Evolutionary conservation across 169 alveolate species (phyloP).

Genomic region (Babesia ovis): DNA sequence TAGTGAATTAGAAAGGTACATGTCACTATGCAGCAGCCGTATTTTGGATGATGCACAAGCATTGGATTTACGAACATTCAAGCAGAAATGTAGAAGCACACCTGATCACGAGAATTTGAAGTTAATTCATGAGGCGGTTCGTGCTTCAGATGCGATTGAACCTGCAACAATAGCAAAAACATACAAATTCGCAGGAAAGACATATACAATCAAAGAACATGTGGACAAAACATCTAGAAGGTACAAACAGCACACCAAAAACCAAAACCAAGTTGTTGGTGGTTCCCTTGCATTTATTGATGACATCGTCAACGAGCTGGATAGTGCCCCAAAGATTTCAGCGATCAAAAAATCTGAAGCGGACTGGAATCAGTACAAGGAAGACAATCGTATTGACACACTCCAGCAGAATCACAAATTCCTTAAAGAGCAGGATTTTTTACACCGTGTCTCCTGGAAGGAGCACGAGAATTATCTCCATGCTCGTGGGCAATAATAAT

Average conservation of each 20-base stretch:
- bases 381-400: constrained; percentile 28
- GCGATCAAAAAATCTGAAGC: constrained; percentile 59
- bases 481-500: constrained; percentile 30
- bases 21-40: constrained; percentile 21
- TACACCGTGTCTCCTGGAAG: constrained; percentile 49
- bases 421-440: constrained; percentile 60
- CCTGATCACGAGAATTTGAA: constrained; percentile 50
- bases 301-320: constrained; percentile 39
- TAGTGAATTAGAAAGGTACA: constrained; percentile 7
- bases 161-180: constrained; percentile 38
- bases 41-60: constrained; percentile 2
- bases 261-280: constrained; percentile 35
- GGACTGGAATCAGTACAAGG: constrained; percentile 65
- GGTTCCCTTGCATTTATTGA: constrained; percentile 50
- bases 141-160: constrained; percentile 6
- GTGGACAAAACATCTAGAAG: constrained; percentile 54
- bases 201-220: constrained; percentile 29
- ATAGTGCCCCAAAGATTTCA: constrained; percentile 48
- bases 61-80: constrained; percentile 38
- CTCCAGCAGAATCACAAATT: constrained; percentile 35
- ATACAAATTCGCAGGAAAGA: constrained; percentile 58
- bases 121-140: constrained; percentile 41
- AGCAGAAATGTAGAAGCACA: constrained; percentile 33
- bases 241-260: constrained; percentile 35
- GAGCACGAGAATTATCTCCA: constrained; percentile 36